Base-by-base conservation (phyloP, 129 eudicot species). In the Chrysanthemum seticuspe region DNA sequence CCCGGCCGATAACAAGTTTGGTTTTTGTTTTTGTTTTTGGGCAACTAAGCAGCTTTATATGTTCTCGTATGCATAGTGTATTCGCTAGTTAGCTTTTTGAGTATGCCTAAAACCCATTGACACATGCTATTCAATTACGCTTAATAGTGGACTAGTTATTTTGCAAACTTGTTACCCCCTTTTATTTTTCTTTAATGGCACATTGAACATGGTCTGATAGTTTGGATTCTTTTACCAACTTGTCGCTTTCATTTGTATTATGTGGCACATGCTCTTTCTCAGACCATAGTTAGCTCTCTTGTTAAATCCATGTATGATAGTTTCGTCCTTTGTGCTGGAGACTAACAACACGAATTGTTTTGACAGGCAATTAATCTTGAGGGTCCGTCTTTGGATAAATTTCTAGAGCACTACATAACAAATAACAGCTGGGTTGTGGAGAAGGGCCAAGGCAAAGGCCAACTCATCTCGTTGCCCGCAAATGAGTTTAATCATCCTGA, bases 401-500 rank as follows among this genome's bases (percentile, higher is more conserved):
- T 90, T 79, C 54, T 94, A 11, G 97, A 94, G 88, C 92, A 90
- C 57, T 87, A 85, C 4, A 85, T 74, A 19, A 77, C 89, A 50
- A 84, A 82, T 72, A 58, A 66, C 23, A 96, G 91, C 40, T 94
- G 98, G 98, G 21, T 50, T 16, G 56, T 90, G 6, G 96, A 90
- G 80, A 91, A 88, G 76, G 81, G 81, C 6, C 78, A 77, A n/a
- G 87, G 84, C 13, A 81, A 80, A 71, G 87, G 89, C 14, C 89
- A 86, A 76, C 85, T 90, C 29, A 83, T 90, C 27, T 69, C 77
- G 29, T 76, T 94, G 63, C 93, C 97, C 3, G 59, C 29, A 23
- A 94, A 58, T 21, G 93, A 87, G 83, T 90, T 86, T 74, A 90
- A 90, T 86, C 85, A 86, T 84, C 97, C 98, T 6, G 96, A 87